Conservation (phyloP, 805 yeast genomes). For the Metschnikowia kofuensis region DNA sequence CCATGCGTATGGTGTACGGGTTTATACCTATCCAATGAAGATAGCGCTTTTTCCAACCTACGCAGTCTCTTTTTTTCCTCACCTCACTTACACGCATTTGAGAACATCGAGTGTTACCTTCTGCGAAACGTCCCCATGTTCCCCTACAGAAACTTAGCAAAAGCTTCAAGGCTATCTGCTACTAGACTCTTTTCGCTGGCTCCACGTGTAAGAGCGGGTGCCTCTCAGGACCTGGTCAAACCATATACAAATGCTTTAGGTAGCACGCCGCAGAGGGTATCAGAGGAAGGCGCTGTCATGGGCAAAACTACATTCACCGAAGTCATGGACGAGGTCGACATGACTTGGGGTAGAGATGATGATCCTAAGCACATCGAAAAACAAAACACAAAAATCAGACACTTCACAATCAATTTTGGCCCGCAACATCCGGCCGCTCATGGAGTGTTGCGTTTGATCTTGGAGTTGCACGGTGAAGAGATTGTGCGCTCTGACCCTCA, state of each 20-base stretch:
- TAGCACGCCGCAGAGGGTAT: constrained; percentile 32
- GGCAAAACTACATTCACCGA: constrained; percentile 45
- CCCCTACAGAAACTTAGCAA: constrained; percentile 18
- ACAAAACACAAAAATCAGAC: constrained; percentile 63
- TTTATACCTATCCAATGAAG: constrained; percentile 17
- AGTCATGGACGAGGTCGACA: constrained; percentile 43
- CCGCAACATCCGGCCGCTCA: constrained; percentile 97
- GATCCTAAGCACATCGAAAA: constrained; percentile 41
- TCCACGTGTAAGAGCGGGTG: constrained; percentile 19
- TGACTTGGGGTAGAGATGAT: constrained; percentile 43
- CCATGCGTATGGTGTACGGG: constrained; percentile 14
- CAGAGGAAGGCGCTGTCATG: constrained; percentile 30
- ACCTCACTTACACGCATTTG: neutral
- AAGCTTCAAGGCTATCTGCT: constrained; percentile 12
- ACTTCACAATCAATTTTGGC: constrained; percentile 86
- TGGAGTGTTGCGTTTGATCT: constrained; percentile 82
- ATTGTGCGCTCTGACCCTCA: constrained; percentile 86
- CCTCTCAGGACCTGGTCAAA: constrained; percentile 27
- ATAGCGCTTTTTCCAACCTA: constrained; percentile 15
- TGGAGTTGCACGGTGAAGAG: constrained; percentile 87
- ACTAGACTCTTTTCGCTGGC: constrained; percentile 19
- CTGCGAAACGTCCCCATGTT: constrained; percentile 10
- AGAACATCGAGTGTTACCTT: neutral
- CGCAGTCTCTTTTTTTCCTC: constrained; percentile 15
- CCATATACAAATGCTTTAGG: constrained; percentile 40